Conservation (phyloP, 2,329 filamentous ascomycete genomes). For the Mycosphaerella sp. region DNA sequence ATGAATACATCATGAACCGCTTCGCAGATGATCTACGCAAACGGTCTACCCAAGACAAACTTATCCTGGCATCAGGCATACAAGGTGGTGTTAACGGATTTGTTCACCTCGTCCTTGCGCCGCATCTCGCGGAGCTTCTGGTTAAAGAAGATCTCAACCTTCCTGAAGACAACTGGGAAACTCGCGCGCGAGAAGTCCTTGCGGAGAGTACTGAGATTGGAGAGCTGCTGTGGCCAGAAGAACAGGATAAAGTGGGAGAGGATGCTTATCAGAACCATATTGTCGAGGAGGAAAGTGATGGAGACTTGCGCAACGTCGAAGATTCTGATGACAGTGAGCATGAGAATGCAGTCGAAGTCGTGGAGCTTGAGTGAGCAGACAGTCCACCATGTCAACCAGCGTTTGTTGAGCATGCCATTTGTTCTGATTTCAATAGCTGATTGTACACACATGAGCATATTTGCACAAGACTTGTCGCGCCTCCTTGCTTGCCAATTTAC, state of each 20-base stretch:
- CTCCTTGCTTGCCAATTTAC: too few species aligned
- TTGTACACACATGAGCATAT: too few species aligned
- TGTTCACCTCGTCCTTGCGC: conserved; percentile 35
- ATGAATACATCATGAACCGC: conserved; percentile 29
- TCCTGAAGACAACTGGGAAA: conserved; percentile 15
- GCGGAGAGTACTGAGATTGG: conserved; percentile 32
- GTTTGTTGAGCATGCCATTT: not conserved
- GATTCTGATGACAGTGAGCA: not conserved
- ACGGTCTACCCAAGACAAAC: conserved; percentile 27
- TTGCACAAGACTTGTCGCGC: too few species aligned
- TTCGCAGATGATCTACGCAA: conserved; percentile 29
- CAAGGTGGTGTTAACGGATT: conserved; percentile 34
- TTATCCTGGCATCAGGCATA: conserved; percentile 30
- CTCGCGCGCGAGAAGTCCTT: conserved; percentile 25
- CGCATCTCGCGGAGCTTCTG: conserved; percentile 33
- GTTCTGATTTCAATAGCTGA: not conserved
- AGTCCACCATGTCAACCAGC: not conserved
- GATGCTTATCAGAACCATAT: conserved; percentile 13
- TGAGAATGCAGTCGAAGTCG: conserved; percentile 5
- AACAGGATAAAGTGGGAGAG: conserved; percentile 25
- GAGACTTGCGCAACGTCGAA: conserved; percentile 1
- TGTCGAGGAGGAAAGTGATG: conserved; percentile 13
- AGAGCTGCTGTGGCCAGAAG: conserved; percentile 30
- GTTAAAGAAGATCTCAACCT: conserved; percentile 33
- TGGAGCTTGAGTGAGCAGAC: conserved; percentile 1